Evolutionary conservation across 495 filamentous ascomycete genomes (phyloP).

Genomic region (Trichoderma parareesei): DNA sequence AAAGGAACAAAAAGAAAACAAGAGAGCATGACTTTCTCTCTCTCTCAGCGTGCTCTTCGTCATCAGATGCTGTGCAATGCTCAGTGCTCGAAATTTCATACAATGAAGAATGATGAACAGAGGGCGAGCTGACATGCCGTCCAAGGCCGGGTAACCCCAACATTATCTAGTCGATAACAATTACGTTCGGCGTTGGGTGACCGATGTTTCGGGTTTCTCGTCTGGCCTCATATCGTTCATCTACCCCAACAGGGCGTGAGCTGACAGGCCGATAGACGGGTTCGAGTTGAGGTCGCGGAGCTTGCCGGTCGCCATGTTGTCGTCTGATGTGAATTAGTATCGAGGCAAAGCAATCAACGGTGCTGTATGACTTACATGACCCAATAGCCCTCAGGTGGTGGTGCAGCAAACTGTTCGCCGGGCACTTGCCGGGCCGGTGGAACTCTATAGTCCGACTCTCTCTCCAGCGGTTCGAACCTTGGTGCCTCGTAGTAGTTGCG

Average conservation of each 20-base stretch:
- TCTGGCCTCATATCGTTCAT: neutral
- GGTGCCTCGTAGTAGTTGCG: neutral
- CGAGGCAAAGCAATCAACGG: neutral
- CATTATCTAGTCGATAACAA: conserved; percentile 2
- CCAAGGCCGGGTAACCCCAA: neutral
- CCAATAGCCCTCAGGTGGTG: conserved; percentile 5
- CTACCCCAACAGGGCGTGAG: neutral
- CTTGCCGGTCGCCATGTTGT: neutral
- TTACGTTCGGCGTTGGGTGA: neutral
- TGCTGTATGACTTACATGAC: neutral
- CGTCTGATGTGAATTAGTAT: neutral
- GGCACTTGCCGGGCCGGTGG: neutral
- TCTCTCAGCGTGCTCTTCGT: neutral
- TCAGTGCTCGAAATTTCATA: neutral
- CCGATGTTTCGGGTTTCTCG: neutral
- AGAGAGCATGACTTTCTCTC: neutral
- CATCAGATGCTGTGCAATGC: neutral
- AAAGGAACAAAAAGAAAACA: neutral
- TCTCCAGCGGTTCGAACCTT: neutral
- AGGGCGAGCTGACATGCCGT: neutral
- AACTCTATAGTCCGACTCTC: neutral
- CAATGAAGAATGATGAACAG: neutral
- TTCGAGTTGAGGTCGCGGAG: neutral
- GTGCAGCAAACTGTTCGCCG: neutral
- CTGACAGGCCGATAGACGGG: neutral